Base-by-base conservation (phyloP, 2,329 filamentous ascomycete genomes). In the Colletotrichum lindemuthianum region DNA sequence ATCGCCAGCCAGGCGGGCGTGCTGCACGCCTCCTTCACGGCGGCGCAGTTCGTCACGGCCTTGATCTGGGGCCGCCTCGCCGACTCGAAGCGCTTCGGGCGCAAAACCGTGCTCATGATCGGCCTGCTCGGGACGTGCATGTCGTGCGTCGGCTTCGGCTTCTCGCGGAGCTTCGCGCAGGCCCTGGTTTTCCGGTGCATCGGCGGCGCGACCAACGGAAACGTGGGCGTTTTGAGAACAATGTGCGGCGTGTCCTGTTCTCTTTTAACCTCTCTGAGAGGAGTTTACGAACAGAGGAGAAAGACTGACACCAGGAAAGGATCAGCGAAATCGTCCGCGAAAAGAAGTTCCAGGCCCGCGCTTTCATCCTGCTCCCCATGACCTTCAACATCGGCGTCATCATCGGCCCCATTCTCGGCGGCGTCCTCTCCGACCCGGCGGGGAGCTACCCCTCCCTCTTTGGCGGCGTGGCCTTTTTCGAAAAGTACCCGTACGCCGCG, bases 41-140 rank as follows among this genome's bases (percentile, higher is more conserved):
- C 89, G 0, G 90, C 91, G 0, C 93, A 97, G 74, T 95, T 95
- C 72, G 73, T 92, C 24, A 96, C 92, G 1, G 92, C 92, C 3
- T 89, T 97, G 75, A 76, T 92, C 65, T 97, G 93, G 93, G 93
- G 93, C 0, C 83, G 90, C 0, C 78, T 93, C 4, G 88, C 90
- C 7, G 85, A 88, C 71, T 84, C 84, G 7, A 85, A 86, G 41
- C 81, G 79, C 59, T 84, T 86, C 61, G 93, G 93, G 1, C 85
- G 93, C 52, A 97, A 97, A 76, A 85, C 84, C 13, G 91, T 96
- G 12, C 81, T 97, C 15, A 78, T 96, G 57, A 87, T 96, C 57
- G 93, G 93, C 0, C 77, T 97, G 34, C 71, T 88, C 2, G 93
- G 93, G 0, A 93, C 84, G 8, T 65, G 66, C 13, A 73, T 92